Percentiles rank a stretch among this genome's conserved stretches.
phyloP scores from a whole-genome alignment of 805 yeast species.

The Hanseniaspora guilliermondii region DNA sequence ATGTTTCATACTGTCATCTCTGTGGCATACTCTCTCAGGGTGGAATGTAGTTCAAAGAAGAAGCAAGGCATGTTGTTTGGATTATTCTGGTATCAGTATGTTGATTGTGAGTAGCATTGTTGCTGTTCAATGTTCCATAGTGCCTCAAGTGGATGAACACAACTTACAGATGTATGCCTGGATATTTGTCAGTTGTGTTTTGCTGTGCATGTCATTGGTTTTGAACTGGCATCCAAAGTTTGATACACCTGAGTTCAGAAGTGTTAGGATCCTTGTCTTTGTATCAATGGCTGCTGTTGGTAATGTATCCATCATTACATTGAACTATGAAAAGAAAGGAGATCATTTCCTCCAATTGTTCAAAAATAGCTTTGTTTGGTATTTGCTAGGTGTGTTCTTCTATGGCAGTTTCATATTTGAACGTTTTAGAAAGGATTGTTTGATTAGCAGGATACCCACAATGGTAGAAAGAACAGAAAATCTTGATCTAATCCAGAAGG shows the following conservation, averaged over 20 bases:
- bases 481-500: constrained; percentile 24
- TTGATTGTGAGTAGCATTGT: constrained; percentile 80
- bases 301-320: constrained; percentile 38
- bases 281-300: constrained; percentile 70
- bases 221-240: constrained; percentile 90
- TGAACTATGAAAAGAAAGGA: constrained; percentile 4
- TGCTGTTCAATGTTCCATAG: constrained; percentile 51
- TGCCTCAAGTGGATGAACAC: background rate
- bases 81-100: constrained; percentile 86
- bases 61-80: constrained; percentile 78
- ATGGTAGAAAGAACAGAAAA: constrained; percentile 24
- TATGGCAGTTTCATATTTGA: constrained; percentile 86
- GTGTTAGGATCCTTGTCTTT: constrained; percentile 68
- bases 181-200: constrained; percentile 18
- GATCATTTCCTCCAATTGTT: constrained; percentile 34
- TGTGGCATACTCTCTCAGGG: constrained; percentile 87
- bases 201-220: constrained; percentile 60
- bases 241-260: constrained; percentile 76
- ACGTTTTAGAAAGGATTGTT: constrained; percentile 63
- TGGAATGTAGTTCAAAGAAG: constrained; percentile 53
- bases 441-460: constrained; percentile 38
- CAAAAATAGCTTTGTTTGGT: constrained; percentile 56
- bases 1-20: constrained; percentile 64
- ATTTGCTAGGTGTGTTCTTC: constrained; percentile 69
- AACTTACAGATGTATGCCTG: background rate